phyloP scores from a whole-genome alignment of 1,284 basidiomycete genomes.

The Clitocybe nebularis region DNA sequence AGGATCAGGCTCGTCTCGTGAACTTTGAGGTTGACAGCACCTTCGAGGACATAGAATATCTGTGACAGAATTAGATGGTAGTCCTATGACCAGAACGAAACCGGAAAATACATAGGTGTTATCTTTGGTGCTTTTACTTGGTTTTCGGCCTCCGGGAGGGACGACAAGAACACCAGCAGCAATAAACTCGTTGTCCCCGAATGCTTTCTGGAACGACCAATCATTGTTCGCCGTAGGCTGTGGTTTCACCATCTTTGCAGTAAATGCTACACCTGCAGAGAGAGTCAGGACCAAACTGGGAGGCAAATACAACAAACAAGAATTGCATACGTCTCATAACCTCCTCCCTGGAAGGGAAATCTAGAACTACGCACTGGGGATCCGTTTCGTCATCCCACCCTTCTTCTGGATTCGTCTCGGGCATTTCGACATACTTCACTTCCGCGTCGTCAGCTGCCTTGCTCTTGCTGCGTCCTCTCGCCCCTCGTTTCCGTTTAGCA shows the following conservation, averaged over 20 bases:
- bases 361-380: constrained; percentile 64
- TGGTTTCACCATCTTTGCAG: constrained; percentile 23
- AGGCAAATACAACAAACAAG: neutral
- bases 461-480: constrained; percentile 38
- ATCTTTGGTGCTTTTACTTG: constrained; percentile 87
- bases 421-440: constrained; percentile 22
- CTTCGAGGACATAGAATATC: constrained; percentile 88
- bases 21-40: constrained; percentile 83
- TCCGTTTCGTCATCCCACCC: constrained; percentile 87
- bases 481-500: constrained; percentile 37
- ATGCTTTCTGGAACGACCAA: constrained; percentile 92
- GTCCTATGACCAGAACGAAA: constrained; percentile 14
- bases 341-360: constrained; percentile 61
- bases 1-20: constrained; percentile 78
- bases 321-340: constrained; percentile 19
- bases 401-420: constrained; percentile 56
- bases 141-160: constrained; percentile 76
- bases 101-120: constrained; percentile 78
- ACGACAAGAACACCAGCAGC: constrained; percentile 88
- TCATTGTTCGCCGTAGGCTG: constrained; percentile 6
- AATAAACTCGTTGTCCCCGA: constrained; percentile 87
- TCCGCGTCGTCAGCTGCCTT: constrained; percentile 26
- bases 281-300: constrained; percentile 3
- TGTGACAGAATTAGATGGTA: constrained; percentile 27
- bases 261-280: constrained; percentile 64